Evolutionary conservation across 768 basidiomycete genomes (phyloP).

Genomic region (Pseudohyphozyma bogoriensis): DNA sequence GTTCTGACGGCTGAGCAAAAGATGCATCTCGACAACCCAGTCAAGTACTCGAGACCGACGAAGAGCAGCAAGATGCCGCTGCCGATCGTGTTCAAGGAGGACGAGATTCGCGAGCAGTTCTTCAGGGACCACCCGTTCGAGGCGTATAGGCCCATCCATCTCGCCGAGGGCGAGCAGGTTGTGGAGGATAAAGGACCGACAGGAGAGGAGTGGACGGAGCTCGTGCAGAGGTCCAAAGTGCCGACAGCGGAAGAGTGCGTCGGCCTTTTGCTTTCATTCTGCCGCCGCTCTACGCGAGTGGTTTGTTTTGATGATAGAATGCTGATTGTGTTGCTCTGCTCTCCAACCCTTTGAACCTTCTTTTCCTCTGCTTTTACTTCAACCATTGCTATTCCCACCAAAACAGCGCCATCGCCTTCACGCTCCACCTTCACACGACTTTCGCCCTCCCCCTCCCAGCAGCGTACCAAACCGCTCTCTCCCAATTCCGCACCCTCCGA

Average conservation of each 20-base stretch:
- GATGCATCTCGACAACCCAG: background rate
- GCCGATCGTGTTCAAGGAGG: conserved; percentile 68
- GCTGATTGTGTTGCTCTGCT: background rate
- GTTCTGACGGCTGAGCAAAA: conserved; percentile 3
- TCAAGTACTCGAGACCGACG: no score
- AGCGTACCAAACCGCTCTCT: conserved; percentile 68
- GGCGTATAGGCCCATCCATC: conserved; percentile 64
- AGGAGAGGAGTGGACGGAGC: conserved; percentile 61
- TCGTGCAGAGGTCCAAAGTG: conserved; percentile 70
- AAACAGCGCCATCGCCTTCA: conserved; percentile 63
- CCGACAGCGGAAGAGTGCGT: conserved; percentile 86
- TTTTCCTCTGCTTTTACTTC: background rate
- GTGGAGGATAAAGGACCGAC: conserved; percentile 47
- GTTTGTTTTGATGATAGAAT: no score
- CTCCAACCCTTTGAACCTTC: background rate
- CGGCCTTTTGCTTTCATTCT: background rate
- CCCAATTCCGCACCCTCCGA: conserved; percentile 79
- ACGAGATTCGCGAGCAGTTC: conserved; percentile 77
- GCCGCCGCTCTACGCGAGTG: background rate
- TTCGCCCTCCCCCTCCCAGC: conserved; percentile 57
- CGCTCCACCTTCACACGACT: conserved; percentile 61
- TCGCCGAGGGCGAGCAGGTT: conserved; percentile 54
- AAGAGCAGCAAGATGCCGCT: conserved; percentile 39
- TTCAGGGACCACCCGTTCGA: conserved; percentile 95
- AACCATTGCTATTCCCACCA: no score